Base-by-base conservation (phyloP, 192 early-diverging fungal genomes). In the Podila epigama region DNA sequence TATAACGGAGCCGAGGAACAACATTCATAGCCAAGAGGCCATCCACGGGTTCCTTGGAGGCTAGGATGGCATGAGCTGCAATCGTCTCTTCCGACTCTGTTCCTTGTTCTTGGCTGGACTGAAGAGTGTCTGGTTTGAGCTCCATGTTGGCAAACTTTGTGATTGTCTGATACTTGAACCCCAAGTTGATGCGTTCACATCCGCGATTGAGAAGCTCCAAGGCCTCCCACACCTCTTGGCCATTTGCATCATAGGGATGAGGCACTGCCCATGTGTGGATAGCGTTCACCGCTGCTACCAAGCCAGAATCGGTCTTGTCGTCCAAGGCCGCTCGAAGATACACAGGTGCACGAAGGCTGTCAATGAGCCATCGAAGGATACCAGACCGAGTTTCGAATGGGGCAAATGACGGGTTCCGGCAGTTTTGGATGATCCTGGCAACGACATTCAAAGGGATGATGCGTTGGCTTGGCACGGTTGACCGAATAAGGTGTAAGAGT, bases 401-500 rank as follows among this genome's bases (percentile, higher is more conserved):
- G 15, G 81, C 70, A 69, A 73, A 79, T 6, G 40, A n/a, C 5
- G 57, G 29, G 11, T 72, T 37, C 52, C 79, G 73, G 16, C 75
- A 68, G n/a, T 84, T 85, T 65, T 80, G 60, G 58, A 94, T 48
- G 31, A 92, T 86, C 33, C 82, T 82, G 12, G 82, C 84, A 0
- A 95, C 70, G 22, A 86, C 84, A 31, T 85, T 85, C 54, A 95
- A 72, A 13, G 90, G 83, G 6, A 94, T 79, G 15, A 89, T 84
- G 10, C 93, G 82, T 80, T 97, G 95, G 39, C 90, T 85, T 4
- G 92, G 91, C 4, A 93, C 89, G 5, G 91, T 89, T 61, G 94
- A 95, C 56, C 92, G 89, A 48, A 90, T 87, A 39, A 97, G 80
- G 71, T 93, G 89, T 31, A 95, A 75, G 15, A 97, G 70, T 79